Evolutionary conservation across 768 basidiomycete genomes (phyloP), one percentile per base, ranked within the genome.

Genomic region (Russula dissimulans): DNA sequence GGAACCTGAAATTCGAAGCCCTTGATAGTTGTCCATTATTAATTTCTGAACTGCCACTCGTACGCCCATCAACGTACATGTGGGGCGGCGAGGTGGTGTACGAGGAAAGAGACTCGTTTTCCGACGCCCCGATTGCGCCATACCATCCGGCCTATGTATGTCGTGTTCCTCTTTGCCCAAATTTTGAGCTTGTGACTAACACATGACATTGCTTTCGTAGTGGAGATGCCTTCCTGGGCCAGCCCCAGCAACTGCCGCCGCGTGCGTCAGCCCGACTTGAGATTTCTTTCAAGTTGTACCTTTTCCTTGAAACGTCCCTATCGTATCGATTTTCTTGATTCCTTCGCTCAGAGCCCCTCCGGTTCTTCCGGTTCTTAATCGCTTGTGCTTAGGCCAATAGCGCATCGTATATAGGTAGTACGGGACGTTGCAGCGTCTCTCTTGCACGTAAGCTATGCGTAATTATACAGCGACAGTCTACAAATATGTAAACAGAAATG

Each of bases 151-250:
- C 71, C 53, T 71, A 72, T 61, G 69, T 72, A 56, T 54, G 74
- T 61, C 51, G 46, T 43, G 44, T 56, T 47, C n/a, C 38, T 47
- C 36, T 55, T 15, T 11, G 22, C 53, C 34, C 52, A 22, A 29
- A 14, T 38, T 11, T 47, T 38, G 36, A 31, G 14, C 34, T 51
- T 45, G 44, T 45, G 60, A 46, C 44, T 61, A 44, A 57, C 38
- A 29, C 15, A 26, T 4, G 17, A 18, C 49, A 12, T 50, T 22
- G 11, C 50, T 53, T 36, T 42, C 45, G 57, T 66, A 74, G 73
- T 74, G 73, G 73, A 66, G 71, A 57, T 69, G 67, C 45, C 67
- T 74, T 60, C 73, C 73, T 54, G 73, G 73, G 53, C 73, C 73
- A 22, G 73, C 72, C 32, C 67, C 66, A 31, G 65, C 67, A 29